Base-by-base conservation (phyloP, 352 stramenopile species). In the Globisporangium canariense region DNA sequence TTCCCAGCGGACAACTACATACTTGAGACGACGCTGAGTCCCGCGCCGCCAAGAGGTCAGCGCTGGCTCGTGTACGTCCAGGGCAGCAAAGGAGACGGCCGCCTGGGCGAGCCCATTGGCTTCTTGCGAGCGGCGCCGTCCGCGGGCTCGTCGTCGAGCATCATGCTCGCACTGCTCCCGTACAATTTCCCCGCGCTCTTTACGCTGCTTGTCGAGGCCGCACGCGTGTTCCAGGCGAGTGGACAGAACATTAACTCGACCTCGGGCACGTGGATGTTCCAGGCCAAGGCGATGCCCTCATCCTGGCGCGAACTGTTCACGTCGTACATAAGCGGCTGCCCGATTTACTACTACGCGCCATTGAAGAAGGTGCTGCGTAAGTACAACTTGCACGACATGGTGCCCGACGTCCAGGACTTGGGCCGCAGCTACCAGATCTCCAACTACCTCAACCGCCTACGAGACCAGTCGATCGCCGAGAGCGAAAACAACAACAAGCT, bases 121-220 rank as follows among this genome's bases (percentile, higher is more conserved):
- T 93, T 93, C 63, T 64, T 96, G 22, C 83, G 84, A 1, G 72
- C 75, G 41, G 70, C 70, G 8, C 67, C 76, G 1, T 75, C 73
- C 3, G 66, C 66, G 0, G 58, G 62, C 0, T 55, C 73, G 1
- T 55, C 60, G 11, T 71, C 73, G 10, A 88, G 66, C 20, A 75
- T 77, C 3, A 68, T 92, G 62, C 77, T 96, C n/a, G 76, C 95
- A 5, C 61, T 96, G 22, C 70, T 96, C n/a, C 88, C 88, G n/a
- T 94, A 96, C 67, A 96, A 96, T 65, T 96, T 89, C 56, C 84
- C 88, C 2, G 74, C 86, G 40, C 69, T 96, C 8, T 96, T 96
- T 40, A 79, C 79, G 13, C 62, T 96, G 43, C 69, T 96, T 4
- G 86, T 95, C 16, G 86, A 96, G 64, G 85, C 87, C 7, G 86